These are phyloP conservation scores for Gossypium australe DNA, from an alignment of 345 rosid species.

Conservation along the genomic window DNA sequence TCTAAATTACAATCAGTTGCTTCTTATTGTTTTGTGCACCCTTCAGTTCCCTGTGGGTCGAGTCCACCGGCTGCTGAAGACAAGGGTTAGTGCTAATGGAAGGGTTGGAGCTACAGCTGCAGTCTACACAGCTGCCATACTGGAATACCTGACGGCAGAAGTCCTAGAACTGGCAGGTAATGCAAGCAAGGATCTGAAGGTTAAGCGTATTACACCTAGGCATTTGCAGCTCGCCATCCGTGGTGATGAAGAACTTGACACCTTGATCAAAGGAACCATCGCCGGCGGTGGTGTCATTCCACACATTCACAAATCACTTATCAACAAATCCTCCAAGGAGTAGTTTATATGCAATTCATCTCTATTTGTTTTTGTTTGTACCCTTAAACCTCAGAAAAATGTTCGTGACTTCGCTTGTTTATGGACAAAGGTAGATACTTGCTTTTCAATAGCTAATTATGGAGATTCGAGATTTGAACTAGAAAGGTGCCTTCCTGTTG, in stretches of 20 bases:
- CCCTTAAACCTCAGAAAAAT: background rate
- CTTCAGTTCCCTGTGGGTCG: constrained; percentile 65
- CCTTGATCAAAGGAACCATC: constrained; percentile 68
- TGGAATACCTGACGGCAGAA: constrained; percentile 68
- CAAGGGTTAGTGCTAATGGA: constrained; percentile 58
- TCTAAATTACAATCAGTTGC: background rate
- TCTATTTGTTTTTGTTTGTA: background rate
- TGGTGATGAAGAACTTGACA: constrained; percentile 67
- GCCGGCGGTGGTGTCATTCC: constrained; percentile 81
- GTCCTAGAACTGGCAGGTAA: constrained; percentile 69
- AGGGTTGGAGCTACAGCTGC: constrained; percentile 77
- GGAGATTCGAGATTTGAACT: background rate
- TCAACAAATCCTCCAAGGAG: constrained; percentile 68
- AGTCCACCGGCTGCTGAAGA: constrained; percentile 56
- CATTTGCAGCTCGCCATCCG: constrained; percentile 74
- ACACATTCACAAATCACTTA: constrained; percentile 73
- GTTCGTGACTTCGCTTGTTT: background rate
- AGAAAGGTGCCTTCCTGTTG: background rate
- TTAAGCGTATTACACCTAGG: constrained; percentile 62
- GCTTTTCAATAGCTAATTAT: constrained; percentile 1
- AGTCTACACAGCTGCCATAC: constrained; percentile 61
- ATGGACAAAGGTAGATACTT: background rate
- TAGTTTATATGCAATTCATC: constrained; percentile 5
- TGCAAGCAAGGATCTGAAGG: constrained; percentile 75
- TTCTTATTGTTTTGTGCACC: background rate